Conservation (phyloP, 2,329 filamentous ascomycete genomes). For the Drechslera avenae region DNA sequence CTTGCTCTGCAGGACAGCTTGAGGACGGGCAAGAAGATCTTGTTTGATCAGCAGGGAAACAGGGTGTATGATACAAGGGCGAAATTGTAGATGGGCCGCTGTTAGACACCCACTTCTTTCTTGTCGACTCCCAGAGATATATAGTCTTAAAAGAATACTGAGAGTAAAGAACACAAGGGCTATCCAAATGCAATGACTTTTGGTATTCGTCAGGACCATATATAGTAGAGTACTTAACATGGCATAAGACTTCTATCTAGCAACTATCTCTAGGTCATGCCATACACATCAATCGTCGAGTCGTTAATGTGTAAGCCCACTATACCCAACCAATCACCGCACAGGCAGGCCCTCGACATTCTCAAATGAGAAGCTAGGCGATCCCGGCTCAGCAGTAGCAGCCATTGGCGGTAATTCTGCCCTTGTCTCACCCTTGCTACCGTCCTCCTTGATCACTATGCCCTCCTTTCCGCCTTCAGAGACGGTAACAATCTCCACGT, state of each 20-base stretch:
- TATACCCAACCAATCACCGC: conserved; percentile 23
- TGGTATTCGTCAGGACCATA: not conserved
- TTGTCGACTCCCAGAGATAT: too few relatives aligned
- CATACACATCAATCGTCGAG: not conserved
- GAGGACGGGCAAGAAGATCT: conserved; percentile 53
- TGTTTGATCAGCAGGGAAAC: conserved; percentile 62
- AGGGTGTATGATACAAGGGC: conserved; percentile 50
- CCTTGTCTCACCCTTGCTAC: conserved; percentile 62
- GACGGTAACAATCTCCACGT: conserved; percentile 73
- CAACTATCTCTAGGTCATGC: not conserved
- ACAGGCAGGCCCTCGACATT: conserved; percentile 62
- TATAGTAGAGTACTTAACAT: not conserved
- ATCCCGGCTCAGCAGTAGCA: conserved; percentile 78
- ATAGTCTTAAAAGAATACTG: too few relatives aligned
- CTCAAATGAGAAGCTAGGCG: conserved; percentile 82
- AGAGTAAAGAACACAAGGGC: too few relatives aligned
- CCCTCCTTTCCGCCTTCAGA: conserved; percentile 72
- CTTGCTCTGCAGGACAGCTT: conserved; percentile 55
- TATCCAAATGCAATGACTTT: not conserved
- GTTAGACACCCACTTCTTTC: not conserved
- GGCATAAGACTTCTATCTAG: not conserved
- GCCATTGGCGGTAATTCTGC: conserved; percentile 64
- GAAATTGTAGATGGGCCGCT: conserved; percentile 38
- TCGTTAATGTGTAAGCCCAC: not conserved
- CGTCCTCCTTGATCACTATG: conserved; percentile 58